Percentiles rank a stretch among this genome's conserved stretches.
Conservation (phyloP, 768 basidiomycete genomes). For the Lentinula edodes region DNA sequence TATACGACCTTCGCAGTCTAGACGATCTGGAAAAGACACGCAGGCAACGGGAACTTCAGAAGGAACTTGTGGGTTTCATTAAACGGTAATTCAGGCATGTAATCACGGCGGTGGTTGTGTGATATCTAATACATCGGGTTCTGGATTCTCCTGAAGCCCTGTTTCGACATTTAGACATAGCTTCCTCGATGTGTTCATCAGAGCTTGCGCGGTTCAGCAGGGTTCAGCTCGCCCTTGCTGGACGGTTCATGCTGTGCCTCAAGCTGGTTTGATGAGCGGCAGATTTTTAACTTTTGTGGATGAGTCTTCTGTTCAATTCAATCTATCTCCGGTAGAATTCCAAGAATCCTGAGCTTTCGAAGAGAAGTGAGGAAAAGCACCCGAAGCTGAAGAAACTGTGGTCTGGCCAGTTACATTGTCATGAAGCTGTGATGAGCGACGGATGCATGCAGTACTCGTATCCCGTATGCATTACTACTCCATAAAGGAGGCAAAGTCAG, state of each 20-base stretch:
- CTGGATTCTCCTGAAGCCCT: background rate
- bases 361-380: background rate
- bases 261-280: background rate
- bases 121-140: background rate
- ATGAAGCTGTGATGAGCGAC: background rate
- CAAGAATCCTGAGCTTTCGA: background rate
- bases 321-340: background rate
- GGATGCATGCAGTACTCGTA: background rate
- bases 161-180: background rate
- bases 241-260: background rate
- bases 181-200: background rate
- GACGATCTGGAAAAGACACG: conserved; percentile 81
- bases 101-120: background rate
- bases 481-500: too few relatives aligned
- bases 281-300: background rate
- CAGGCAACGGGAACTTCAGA: conserved; percentile 81
- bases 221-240: background rate
- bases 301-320: background rate
- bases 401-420: background rate
- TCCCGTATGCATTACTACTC: too few relatives aligned
- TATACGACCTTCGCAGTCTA: conserved; percentile 84
- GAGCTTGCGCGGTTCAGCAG: too few relatives aligned
- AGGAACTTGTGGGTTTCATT: conserved; percentile 84
- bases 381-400: background rate
- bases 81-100: conserved; percentile 41